Evolutionary conservation across 768 basidiomycete species (phyloP).

Genomic region (Kwoniella pini): DNA sequence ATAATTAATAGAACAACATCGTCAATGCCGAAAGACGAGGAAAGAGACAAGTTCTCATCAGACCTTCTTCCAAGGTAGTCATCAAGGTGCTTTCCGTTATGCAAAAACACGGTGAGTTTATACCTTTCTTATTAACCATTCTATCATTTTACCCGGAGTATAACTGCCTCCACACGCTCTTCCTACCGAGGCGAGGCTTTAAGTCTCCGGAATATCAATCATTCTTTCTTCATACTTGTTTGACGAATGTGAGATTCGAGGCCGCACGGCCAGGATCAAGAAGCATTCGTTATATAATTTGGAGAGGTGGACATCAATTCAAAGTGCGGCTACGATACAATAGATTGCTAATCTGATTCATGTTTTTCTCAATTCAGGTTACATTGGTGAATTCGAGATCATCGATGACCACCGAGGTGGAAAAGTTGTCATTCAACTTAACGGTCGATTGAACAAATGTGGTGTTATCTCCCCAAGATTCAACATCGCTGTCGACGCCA

Average conservation of each 20-base stretch:
- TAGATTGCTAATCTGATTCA: not conserved
- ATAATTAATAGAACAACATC: slow-evolving; percentile 71
- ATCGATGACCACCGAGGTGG: slow-evolving; percentile 98
- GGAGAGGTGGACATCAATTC: not conserved
- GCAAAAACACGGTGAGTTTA: slow-evolving; percentile 89
- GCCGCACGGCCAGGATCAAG: slow-evolving; percentile 37
- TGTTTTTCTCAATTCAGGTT: slow-evolving; percentile 61
- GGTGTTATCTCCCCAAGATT: slow-evolving; percentile 99
- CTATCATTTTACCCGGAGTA: slow-evolving; percentile 37
- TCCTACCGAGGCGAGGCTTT: slow-evolving; percentile 55
- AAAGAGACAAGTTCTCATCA: slow-evolving; percentile 97
- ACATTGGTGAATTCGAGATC: slow-evolving; percentile 98
- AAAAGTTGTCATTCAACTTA: slow-evolving; percentile 95
- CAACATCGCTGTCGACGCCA: slow-evolving; percentile 90
- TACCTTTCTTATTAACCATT: not conserved
- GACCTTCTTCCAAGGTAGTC: slow-evolving; percentile 96
- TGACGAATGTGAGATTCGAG: slow-evolving; percentile 22
- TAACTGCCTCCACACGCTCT: slow-evolving; percentile 55
- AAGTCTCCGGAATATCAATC: slow-evolving; percentile 54
- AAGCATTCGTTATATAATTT: not conserved
- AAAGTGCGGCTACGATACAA: not conserved
- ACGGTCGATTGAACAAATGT: slow-evolving; percentile 98
- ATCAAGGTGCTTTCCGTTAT: slow-evolving; percentile 97
- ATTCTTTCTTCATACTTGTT: slow-evolving; percentile 1
- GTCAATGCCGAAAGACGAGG: slow-evolving; percentile 99